phyloP scores from a whole-genome alignment of 345 rosid genomes.

The Pistacia vera region DNA sequence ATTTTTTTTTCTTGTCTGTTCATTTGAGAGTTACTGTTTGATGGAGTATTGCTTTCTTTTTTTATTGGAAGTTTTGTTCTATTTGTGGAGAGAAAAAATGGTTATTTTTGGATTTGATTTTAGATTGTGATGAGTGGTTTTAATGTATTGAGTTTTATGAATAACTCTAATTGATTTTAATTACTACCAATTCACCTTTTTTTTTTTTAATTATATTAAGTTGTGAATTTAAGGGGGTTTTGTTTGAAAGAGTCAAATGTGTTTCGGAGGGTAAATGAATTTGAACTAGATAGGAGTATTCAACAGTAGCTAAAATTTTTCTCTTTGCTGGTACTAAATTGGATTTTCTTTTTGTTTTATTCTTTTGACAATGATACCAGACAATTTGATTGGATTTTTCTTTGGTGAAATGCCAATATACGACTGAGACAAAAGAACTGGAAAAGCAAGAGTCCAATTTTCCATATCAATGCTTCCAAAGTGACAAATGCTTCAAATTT shows the following conservation, averaged over 20 bases:
- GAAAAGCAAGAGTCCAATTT: no score
- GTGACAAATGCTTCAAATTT: no score
- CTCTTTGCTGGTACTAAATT: not conserved
- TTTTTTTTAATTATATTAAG: no score
- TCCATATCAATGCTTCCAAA: no score
- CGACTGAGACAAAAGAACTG: no score
- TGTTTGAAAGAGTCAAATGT: not conserved
- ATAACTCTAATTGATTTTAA: not conserved
- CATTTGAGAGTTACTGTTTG: not conserved
- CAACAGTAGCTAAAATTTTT: not conserved
- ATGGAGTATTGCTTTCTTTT: not conserved
- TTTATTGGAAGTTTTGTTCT: not conserved
- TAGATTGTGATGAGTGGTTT: not conserved
- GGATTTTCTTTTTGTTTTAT: no score
- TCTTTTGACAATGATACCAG: no score
- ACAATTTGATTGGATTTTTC: no score
- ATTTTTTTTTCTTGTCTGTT: not conserved
- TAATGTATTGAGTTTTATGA: not conserved
- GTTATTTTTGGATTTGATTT: not conserved
- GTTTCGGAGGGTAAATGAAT: not conserved
- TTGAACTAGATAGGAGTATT: not conserved
- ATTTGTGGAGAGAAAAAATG: not conserved
- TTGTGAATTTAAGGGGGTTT: not conserved
- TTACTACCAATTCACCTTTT: no score
- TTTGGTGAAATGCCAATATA: no score